Evolutionary conservation across 139 green algal species (phyloP).

Genomic region (Chlamydomonas sp.): DNA sequence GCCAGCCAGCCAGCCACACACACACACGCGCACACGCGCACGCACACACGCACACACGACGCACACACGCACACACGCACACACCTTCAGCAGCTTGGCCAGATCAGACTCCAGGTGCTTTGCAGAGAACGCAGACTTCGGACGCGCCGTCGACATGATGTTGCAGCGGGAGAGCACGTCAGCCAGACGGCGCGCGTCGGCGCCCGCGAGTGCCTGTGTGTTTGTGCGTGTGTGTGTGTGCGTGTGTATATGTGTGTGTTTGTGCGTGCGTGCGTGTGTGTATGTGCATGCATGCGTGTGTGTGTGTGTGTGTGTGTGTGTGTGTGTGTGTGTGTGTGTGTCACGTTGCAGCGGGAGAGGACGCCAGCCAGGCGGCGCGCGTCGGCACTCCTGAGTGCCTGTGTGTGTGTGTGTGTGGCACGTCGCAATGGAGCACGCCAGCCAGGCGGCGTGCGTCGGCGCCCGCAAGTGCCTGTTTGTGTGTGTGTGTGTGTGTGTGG

Average conservation of each 20-base stretch:
- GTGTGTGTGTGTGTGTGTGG: too few species aligned
- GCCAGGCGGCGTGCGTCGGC: background rate
- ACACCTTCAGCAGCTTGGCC: conserved; percentile 2
- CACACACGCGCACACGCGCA: conserved; percentile 39
- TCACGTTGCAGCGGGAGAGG: background rate
- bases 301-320: background rate
- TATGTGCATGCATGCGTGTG: background rate
- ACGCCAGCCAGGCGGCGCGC: background rate
- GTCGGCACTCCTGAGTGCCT: background rate
- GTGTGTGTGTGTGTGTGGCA: background rate
- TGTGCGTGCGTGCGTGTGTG: conserved; percentile 2
- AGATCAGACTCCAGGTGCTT: conserved; percentile 70
- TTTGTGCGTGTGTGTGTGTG: too few species aligned
- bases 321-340: too few species aligned
- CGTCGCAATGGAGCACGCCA: background rate
- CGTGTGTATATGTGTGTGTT: too few species aligned
- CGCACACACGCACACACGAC: too few species aligned
- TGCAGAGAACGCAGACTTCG: conserved; percentile 58
- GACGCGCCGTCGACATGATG: too few species aligned
- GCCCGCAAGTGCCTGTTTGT: background rate
- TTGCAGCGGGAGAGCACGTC: background rate
- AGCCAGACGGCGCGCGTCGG: background rate
- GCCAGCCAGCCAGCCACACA: too few species aligned
- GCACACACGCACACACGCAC: background rate
- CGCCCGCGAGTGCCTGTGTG: background rate